Conservation (phyloP, 257 asterid species). For the Scutellaria barbata region DNA sequence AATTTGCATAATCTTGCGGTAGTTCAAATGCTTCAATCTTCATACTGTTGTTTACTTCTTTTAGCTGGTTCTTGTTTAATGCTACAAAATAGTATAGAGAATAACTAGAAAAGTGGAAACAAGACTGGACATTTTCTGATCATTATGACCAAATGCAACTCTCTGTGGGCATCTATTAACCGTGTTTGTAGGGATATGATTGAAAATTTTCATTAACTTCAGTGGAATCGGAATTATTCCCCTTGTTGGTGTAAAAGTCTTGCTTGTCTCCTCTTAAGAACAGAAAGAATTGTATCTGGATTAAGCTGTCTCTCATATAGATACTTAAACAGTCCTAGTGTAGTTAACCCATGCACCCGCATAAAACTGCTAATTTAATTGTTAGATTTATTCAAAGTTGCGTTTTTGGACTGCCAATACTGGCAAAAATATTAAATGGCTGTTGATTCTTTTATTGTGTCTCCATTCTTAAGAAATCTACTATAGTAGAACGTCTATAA, state of each 20-base stretch:
- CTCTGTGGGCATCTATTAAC: too few species aligned
- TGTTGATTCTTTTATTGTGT: neutral
- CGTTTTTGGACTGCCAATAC: neutral
- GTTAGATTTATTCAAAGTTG: conserved; percentile 3
- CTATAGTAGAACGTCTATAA: neutral
- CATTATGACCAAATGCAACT: too few species aligned
- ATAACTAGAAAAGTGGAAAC: too few species aligned
- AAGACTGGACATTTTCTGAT: too few species aligned
- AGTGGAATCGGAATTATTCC: too few species aligned
- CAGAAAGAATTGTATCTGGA: neutral
- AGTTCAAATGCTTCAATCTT: neutral
- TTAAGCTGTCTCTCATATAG: conserved; percentile 6
- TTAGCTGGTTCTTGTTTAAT: conserved; percentile 4
- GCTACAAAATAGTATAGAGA: neutral
- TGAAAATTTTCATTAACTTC: too few species aligned
- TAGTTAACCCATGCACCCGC: conserved; percentile 10
- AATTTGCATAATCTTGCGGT: conserved; percentile 14
- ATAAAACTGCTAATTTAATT: conserved; percentile 11
- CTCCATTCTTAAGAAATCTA: conserved; percentile 19
- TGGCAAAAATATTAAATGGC: neutral
- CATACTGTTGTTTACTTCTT: conserved; percentile 2
- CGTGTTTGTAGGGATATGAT: too few species aligned
- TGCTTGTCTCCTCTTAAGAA: neutral
- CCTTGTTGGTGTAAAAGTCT: neutral
- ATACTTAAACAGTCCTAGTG: conserved; percentile 1